Base-by-base conservation (phyloP, 1,284 basidiomycete genomes). In the Hemileia vastatrix region DNA sequence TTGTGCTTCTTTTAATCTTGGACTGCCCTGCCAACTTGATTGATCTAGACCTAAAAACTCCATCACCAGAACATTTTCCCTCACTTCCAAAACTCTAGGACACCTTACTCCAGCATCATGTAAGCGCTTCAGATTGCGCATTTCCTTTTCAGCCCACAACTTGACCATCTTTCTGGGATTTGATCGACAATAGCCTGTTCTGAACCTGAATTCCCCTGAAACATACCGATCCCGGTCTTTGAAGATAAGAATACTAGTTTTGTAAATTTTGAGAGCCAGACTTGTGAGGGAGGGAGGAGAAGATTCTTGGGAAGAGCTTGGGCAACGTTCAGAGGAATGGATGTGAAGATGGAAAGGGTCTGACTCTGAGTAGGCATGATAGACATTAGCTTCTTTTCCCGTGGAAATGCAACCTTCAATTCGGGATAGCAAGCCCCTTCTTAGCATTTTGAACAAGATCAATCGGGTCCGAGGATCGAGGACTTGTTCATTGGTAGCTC, bases 91-190 rank as follows among this genome's bases (percentile, higher is more conserved):
- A 0, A 92, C 89, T 52, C 87, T 84, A 0, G 95, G 95, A 66
- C 88, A 90, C 27, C 83, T 81, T 52, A 99, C 83, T 0, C 88
- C 92, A 5, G 90, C 90, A 24, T 84, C 78, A 6, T 83, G 81
- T 51, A 99, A 79, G 8, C 95, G 82, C 72, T 88, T 87, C 66
- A 99, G 78, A 73, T 99, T 99, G 18, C 95, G 83, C 84, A 96
- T 87, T 77, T 99, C 95, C 78, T 99, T 99, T 77, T 98, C 95
- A 0, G 95, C 95, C 95, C 95, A 99, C 5, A 98, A 79, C 9
- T 90, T 83, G 15, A 99, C 94, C 94, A 99, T 98, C 78, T 99
- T 99, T 44, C 95, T 84, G 6, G 95, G 94, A 74, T 98, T 99
- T 68, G 84, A 85, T 55, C 86, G 85, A 67, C 86, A 86, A 76